phyloP scores from a whole-genome alignment of 768 basidiomycete genomes.

The Psilocybe tampanensis region DNA sequence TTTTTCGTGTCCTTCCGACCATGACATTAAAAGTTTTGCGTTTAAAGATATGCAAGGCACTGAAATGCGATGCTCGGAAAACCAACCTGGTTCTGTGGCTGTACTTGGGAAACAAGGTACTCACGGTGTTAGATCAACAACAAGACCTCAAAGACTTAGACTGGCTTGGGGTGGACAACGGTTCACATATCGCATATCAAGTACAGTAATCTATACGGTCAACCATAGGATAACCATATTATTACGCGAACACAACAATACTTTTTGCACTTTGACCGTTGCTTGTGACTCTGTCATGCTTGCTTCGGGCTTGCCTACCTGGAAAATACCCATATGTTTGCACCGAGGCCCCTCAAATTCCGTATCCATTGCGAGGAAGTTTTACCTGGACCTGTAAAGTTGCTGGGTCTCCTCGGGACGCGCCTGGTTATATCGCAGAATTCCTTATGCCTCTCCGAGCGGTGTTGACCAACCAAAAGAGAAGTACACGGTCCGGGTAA shows the following conservation, averaged over 20 bases:
- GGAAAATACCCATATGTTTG: background rate
- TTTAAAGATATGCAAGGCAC: constrained; percentile 59
- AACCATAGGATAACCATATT: background rate
- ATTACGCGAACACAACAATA: background rate
- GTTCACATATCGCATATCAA: constrained; percentile 41
- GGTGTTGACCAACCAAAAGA: constrained; percentile 46
- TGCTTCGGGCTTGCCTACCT: background rate
- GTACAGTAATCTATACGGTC: constrained; percentile 7
- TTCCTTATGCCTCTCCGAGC: constrained; percentile 34
- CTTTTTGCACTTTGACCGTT: background rate
- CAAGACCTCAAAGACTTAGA: constrained; percentile 56
- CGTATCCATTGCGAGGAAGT: background rate
- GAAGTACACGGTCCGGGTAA: constrained; percentile 59
- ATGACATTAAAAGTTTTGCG: constrained; percentile 71
- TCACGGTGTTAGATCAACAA: constrained; percentile 47
- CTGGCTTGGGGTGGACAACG: constrained; percentile 75
- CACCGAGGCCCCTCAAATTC: background rate
- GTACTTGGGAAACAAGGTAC: constrained; percentile 48
- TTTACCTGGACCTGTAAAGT: constrained; percentile 14
- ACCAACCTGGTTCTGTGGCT: constrained; percentile 54
- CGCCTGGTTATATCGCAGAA: constrained; percentile 17
- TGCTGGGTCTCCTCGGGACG: constrained; percentile 14
- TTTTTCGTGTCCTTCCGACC: constrained; percentile 62
- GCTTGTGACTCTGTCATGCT: background rate
- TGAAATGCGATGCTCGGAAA: constrained; percentile 34